Evolutionary conservation across 768 basidiomycete genomes (phyloP).

Genomic region (Leccinellum rugosiceps): DNA sequence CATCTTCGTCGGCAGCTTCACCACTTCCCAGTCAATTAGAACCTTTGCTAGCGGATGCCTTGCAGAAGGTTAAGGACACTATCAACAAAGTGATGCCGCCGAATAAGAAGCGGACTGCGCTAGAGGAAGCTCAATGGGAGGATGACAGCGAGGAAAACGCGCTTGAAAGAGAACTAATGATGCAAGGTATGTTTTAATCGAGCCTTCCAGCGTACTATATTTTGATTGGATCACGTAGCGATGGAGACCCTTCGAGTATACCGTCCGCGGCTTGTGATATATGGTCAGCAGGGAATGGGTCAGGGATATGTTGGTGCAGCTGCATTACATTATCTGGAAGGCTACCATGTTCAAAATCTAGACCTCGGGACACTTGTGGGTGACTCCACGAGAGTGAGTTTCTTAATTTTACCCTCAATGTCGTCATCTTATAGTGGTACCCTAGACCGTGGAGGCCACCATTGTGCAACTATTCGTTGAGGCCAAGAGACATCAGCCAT

Average conservation of each 20-base stretch:
- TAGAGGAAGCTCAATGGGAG: constrained; percentile 96
- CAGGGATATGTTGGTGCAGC: constrained; percentile 89
- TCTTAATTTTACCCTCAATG: not conserved
- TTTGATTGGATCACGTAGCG: constrained; percentile 42
- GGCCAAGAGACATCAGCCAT: constrained; percentile 95
- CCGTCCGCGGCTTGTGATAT: constrained; percentile 81
- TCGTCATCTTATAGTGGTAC: constrained; percentile 1
- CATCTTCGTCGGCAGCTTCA: constrained; percentile 80
- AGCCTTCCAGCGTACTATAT: not conserved
- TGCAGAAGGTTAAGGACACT: constrained; percentile 69
- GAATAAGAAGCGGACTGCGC: constrained; percentile 74
- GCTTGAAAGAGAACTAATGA: constrained; percentile 81
- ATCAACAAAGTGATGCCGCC: constrained; percentile 77
- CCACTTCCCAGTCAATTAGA: constrained; percentile 83
- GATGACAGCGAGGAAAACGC: constrained; percentile 79
- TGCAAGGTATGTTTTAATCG: constrained; percentile 61
- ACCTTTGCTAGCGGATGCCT: constrained; percentile 64
- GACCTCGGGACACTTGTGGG: constrained; percentile 87
- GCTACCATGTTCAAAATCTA: constrained; percentile 91
- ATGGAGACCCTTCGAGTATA: constrained; percentile 91
- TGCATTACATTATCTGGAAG: constrained; percentile 89
- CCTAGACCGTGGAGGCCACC: constrained; percentile 83
- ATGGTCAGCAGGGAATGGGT: constrained; percentile 85
- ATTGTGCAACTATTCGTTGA: constrained; percentile 95
- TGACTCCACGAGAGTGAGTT: constrained; percentile 82